These are phyloP conservation scores for Gaillardinia entomophila DNA, from an alignment of 805 yeast genomes.

Conservation along the genomic window DNA sequence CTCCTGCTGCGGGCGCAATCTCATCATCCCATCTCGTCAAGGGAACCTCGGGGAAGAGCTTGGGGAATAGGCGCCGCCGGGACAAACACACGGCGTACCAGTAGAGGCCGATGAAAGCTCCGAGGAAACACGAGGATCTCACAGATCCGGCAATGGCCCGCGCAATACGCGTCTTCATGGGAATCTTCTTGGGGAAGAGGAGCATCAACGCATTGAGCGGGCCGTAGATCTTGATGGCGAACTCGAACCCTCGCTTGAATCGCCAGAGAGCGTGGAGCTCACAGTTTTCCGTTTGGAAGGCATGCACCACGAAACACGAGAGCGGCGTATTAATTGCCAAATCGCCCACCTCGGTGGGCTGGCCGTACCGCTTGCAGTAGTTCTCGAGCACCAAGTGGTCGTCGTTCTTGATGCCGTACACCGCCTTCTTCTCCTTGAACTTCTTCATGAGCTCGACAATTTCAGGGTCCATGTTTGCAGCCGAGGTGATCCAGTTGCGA, in stretches of 20 bases:
- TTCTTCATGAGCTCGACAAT: slow-evolving; percentile 25
- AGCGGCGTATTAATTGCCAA: slow-evolving; percentile 23
- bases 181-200: slow-evolving; percentile 13
- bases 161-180: slow-evolving; percentile 9
- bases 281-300: slow-evolving; percentile 31
- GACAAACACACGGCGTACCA: slow-evolving; percentile 46
- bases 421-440: slow-evolving; percentile 22
- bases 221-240: slow-evolving; percentile 36
- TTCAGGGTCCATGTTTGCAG: slow-evolving; percentile 42
- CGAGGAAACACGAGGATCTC: slow-evolving; percentile 40
- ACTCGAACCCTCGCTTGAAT: slow-evolving; percentile 34
- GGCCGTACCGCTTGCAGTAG: slow-evolving; percentile 25
- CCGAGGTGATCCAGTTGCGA: slow-evolving; percentile 42
- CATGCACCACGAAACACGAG: slow-evolving; percentile 38
- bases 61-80: slow-evolving; percentile 35
- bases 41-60: slow-evolving; percentile 30
- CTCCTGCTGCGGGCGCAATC: slow-evolving; percentile 35
- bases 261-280: slow-evolving; percentile 44
- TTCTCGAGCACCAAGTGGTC: slow-evolving; percentile 22
- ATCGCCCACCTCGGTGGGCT: slow-evolving; percentile 27
- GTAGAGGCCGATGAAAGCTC: slow-evolving; percentile 33
- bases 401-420: slow-evolving; percentile 29
- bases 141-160: slow-evolving; percentile 21
- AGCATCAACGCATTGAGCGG: slow-evolving; percentile 31
- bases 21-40: slow-evolving; percentile 31